Conservation (phyloP, 768 basidiomycete species). For the Boletus rubropictus region DNA sequence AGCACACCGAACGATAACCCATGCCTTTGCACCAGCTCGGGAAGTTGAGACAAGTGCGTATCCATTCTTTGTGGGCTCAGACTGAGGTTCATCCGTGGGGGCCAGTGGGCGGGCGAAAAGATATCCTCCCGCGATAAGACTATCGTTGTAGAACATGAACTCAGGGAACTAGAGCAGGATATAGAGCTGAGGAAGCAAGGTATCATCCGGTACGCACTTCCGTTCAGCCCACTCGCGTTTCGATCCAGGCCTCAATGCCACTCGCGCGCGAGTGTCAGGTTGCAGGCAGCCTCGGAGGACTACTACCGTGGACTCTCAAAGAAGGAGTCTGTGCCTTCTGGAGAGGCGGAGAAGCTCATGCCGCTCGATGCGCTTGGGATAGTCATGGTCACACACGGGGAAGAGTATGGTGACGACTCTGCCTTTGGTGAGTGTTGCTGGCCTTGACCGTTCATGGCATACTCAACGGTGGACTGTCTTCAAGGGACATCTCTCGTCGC, state of each 20-base stretch:
- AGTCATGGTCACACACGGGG: conserved; percentile 83
- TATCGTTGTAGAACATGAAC: conserved; percentile 61
- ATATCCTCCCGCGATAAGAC: conserved; percentile 83
- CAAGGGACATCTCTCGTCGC: conserved; percentile 67
- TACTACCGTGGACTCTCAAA: conserved; percentile 71
- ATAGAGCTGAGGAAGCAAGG: conserved; percentile 77
- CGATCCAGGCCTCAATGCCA: not conserved
- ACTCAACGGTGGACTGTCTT: not conserved
- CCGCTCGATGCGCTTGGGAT: conserved; percentile 76
- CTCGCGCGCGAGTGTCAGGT: conserved; percentile 35
- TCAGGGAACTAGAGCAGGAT: conserved; percentile 76
- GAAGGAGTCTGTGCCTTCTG: conserved; percentile 62
- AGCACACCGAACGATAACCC: not conserved
- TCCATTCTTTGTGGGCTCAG: not conserved
- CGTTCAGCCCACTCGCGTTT: not conserved
- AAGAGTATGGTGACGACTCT: conserved; percentile 74
- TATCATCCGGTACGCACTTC: conserved; percentile 53
- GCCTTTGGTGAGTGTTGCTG: conserved; percentile 48
- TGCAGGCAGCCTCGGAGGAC: conserved; percentile 63
- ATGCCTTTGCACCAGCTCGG: conserved; percentile 48
- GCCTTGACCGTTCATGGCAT: not conserved
- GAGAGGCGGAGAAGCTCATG: conserved; percentile 63
- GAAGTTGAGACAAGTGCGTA: conserved; percentile 66
- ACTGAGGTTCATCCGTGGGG: conserved; percentile 18
- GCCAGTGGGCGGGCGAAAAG: conserved; percentile 84